These are phyloP conservation scores for Lentinula detonsa DNA, from an alignment of 768 basidiomycete species.

Conservation along the genomic window DNA sequence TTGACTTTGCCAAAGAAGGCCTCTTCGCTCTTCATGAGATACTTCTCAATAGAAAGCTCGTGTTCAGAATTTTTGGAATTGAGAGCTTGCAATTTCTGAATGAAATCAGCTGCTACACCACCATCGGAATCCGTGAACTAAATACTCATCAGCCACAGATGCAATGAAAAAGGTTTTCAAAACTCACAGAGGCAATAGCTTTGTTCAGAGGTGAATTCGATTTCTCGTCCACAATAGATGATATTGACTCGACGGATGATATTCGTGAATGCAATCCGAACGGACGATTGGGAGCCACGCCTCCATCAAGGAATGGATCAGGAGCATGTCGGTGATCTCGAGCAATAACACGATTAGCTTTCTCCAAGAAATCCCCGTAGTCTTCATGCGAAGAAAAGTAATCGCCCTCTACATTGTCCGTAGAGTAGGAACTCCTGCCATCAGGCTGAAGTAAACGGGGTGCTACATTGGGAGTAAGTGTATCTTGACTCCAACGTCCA, in stretches of 20 bases:
- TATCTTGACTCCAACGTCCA: slow-evolving; percentile 1
- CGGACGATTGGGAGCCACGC: slow-evolving; percentile 32
- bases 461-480: neutral
- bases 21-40: slow-evolving; percentile 86
- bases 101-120: slow-evolving; percentile 86
- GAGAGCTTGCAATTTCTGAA: slow-evolving; percentile 75
- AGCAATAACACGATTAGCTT: slow-evolving; percentile 79
- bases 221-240: slow-evolving; percentile 91
- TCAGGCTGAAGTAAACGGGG: slow-evolving; percentile 13
- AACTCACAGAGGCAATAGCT: slow-evolving; percentile 77
- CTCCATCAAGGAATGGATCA: slow-evolving; percentile 79
- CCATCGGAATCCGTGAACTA: slow-evolving; percentile 94
- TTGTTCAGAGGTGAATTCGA: slow-evolving; percentile 88
- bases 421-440: neutral
- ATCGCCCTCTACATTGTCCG: slow-evolving; percentile 11
- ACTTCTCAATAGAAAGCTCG: slow-evolving; percentile 91
- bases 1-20: slow-evolving; percentile 89
- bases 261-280: slow-evolving; percentile 73
- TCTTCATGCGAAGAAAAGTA: slow-evolving; percentile 17
- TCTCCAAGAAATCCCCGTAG: slow-evolving; percentile 77
- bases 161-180: neutral
- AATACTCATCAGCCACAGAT: slow-evolving; percentile 1
- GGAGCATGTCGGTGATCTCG: slow-evolving; percentile 72
- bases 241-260: slow-evolving; percentile 54
- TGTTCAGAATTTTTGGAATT: slow-evolving; percentile 85